phyloP scores from a whole-genome alignment of 2,329 filamentous ascomycete genomes.

The Ascochyta clinopodiicola region DNA sequence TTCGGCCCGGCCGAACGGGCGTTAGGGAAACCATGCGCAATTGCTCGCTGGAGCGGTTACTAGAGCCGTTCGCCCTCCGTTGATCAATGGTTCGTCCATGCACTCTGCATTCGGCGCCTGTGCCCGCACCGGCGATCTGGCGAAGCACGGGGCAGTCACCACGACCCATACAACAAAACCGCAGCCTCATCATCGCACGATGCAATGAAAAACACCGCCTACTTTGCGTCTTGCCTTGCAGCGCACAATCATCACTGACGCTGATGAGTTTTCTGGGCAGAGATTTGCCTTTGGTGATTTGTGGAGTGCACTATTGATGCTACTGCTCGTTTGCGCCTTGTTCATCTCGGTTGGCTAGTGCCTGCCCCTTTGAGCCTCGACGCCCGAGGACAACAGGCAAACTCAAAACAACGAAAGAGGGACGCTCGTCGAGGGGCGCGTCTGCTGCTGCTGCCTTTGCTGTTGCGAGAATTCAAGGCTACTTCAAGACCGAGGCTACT shows the following conservation, averaged over 20 bases:
- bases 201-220: slow-evolving; percentile 4
- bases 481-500: too few relatives aligned
- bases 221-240: slow-evolving; percentile 1
- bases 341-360: slow-evolving; percentile 34
- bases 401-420: slow-evolving; percentile 8
- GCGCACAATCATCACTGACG: too few relatives aligned
- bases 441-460: neutral
- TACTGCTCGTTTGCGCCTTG: slow-evolving; percentile 25
- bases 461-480: neutral
- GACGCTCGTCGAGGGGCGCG: neutral
- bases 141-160: slow-evolving; percentile 14
- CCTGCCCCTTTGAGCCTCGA: slow-evolving; percentile 16
- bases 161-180: neutral
- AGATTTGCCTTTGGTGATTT: slow-evolving; percentile 4
- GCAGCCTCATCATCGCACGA: slow-evolving; percentile 9
- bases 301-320: slow-evolving; percentile 23
- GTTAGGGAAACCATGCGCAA: neutral
- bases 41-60: neutral
- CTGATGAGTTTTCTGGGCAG: too few relatives aligned
- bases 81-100: too few relatives aligned
- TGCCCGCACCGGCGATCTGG: slow-evolving; percentile 11
- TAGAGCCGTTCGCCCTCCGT: neutral
- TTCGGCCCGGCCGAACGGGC: slow-evolving; percentile 10
- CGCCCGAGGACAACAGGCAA: slow-evolving; percentile 9
- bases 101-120: slow-evolving; percentile 4